Evolutionary conservation across 768 basidiomycete genomes (phyloP).

Genomic region (Amyloporia xantha): DNA sequence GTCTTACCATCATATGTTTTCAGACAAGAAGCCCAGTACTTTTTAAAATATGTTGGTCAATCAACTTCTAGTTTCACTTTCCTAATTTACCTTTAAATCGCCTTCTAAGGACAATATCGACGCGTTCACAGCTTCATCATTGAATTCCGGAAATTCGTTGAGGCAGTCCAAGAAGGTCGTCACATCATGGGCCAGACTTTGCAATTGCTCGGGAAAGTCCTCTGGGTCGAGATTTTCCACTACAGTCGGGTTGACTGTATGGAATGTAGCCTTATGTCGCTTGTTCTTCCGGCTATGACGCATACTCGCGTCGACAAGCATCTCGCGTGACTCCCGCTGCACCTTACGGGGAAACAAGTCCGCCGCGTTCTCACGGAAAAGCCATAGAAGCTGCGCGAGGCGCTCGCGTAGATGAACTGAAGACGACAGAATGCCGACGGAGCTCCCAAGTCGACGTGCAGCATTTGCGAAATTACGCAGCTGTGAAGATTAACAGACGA

Average conservation of each 20-base stretch:
- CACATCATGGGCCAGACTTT: conserved; percentile 56
- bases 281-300: conserved; percentile 25
- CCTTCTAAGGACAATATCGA: conserved; percentile 63
- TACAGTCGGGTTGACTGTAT: conserved; percentile 46
- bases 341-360: conserved; percentile 71
- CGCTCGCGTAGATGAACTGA: conserved; percentile 66
- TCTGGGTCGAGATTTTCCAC: conserved; percentile 56
- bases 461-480: conserved; percentile 74
- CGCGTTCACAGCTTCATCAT: conserved; percentile 62
- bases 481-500: conserved; percentile 27
- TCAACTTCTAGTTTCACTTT: conserved; percentile 16
- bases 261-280: conserved; percentile 31
- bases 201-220: conserved; percentile 59
- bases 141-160: conserved; percentile 77
- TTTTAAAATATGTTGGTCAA: conserved; percentile 9
- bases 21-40: conserved; percentile 76
- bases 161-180: conserved; percentile 62
- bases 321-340: conserved; percentile 34
- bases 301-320: conserved; percentile 30
- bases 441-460: conserved; percentile 69
- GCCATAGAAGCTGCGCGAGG: conserved; percentile 58
- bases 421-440: conserved; percentile 70
- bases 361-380: conserved; percentile 72
- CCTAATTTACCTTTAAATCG: conserved; percentile 61
- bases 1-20: conserved; percentile 54